These are phyloP conservation scores for Saturnispora silvae DNA, from an alignment of 805 yeast genomes.

Conservation along the genomic window DNA sequence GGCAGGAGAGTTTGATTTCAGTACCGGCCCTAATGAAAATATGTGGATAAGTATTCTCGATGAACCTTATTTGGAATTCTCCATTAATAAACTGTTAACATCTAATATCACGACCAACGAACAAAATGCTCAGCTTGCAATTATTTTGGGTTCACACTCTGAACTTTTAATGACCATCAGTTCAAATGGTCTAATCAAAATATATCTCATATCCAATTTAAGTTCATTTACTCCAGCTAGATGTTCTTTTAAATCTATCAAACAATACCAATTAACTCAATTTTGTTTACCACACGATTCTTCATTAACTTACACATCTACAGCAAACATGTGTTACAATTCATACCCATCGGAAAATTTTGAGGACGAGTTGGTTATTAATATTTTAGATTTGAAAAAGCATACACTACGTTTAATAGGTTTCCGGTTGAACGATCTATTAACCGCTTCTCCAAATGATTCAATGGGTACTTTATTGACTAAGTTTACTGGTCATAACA, in stretches of 20 bases:
- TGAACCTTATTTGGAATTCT: constrained; percentile 25
- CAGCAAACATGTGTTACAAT: constrained; percentile 4
- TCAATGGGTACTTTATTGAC: constrained; percentile 30
- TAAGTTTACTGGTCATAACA: constrained; percentile 77
- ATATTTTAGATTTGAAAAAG: constrained; percentile 26
- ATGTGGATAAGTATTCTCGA: constrained; percentile 27
- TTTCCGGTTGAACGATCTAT: constrained; percentile 21
- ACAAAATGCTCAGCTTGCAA: constrained; percentile 19
- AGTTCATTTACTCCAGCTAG: constrained; percentile 36
- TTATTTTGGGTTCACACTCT: constrained; percentile 19
- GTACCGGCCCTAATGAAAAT: constrained; percentile 11
- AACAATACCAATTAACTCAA: constrained; percentile 16
- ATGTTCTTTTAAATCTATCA: constrained; percentile 32
- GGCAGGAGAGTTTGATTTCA: constrained; percentile 42
- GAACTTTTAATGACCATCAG: constrained; percentile 36
- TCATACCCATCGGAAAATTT: constrained; percentile 3
- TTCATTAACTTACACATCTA: background rate
- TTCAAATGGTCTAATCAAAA: constrained; percentile 29
- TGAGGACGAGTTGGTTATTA: constrained; percentile 3
- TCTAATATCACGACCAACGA: constrained; percentile 6
- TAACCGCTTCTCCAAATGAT: constrained; percentile 12
- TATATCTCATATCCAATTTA: constrained; percentile 41
- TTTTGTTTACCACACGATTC: constrained; percentile 25
- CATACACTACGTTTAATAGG: constrained; percentile 28
- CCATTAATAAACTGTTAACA: constrained; percentile 16